Evolutionary conservation across 768 basidiomycete species (phyloP).

Genomic region (Lentinula aciculospora): DNA sequence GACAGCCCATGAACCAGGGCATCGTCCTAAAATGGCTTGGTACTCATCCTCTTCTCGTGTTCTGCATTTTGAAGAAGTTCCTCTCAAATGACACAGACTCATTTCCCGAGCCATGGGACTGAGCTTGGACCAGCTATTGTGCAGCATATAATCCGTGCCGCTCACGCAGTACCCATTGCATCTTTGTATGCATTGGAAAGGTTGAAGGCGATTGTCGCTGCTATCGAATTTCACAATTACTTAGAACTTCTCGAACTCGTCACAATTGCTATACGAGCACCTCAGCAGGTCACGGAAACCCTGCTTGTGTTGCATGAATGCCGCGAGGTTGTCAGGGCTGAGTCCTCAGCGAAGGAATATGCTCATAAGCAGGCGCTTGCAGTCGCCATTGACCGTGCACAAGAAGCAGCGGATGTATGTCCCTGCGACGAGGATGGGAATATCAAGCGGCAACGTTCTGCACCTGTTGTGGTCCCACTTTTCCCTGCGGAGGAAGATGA

Average conservation of each 20-base stretch:
- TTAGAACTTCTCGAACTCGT: slow-evolving; percentile 48
- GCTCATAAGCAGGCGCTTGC: slow-evolving; percentile 51
- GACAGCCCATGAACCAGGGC: slow-evolving; percentile 20
- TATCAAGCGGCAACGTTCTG: slow-evolving; percentile 37
- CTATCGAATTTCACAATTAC: slow-evolving; percentile 35
- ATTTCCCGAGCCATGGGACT: not conserved
- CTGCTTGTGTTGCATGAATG: slow-evolving; percentile 55
- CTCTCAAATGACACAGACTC: slow-evolving; percentile 25
- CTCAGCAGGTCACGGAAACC: slow-evolving; percentile 50
- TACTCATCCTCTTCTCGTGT: slow-evolving; percentile 47
- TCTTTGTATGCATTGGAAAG: slow-evolving; percentile 57
- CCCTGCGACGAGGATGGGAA: slow-evolving; percentile 60
- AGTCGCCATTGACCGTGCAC: slow-evolving; percentile 57
- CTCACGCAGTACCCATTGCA: slow-evolving; percentile 49
- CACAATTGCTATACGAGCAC: slow-evolving; percentile 45
- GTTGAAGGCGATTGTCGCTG: slow-evolving; percentile 36
- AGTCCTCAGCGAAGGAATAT: slow-evolving; percentile 29
- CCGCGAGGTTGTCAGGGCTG: slow-evolving; percentile 20
- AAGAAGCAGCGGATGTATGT: slow-evolving; percentile 63
- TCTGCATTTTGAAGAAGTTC: slow-evolving; percentile 42
- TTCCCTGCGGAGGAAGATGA: slow-evolving; percentile 27
- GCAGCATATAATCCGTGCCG: slow-evolving; percentile 44
- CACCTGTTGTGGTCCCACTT: slow-evolving; percentile 38
- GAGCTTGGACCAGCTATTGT: slow-evolving; percentile 24
- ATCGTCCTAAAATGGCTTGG: slow-evolving; percentile 39